A percentile compares a stretch with the other conserved stretches of the same genome.
phyloP scores from a whole-genome alignment of 176 grass and related monocot species.

The Phyllostachys edulis region DNA sequence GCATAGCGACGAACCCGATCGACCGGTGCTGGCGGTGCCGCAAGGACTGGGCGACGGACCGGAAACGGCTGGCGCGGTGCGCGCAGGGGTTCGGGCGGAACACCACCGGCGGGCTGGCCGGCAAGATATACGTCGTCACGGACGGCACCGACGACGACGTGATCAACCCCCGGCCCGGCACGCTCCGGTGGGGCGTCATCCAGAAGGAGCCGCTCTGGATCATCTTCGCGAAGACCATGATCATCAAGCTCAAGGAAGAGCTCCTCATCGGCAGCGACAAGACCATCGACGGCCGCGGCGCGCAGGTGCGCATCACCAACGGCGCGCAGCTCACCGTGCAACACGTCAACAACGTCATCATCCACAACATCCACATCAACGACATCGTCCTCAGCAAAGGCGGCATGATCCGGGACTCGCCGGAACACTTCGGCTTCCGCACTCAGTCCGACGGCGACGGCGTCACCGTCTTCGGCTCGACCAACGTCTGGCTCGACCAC shows the following conservation, averaged over 20 bases:
- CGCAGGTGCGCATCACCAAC: constrained; percentile 57
- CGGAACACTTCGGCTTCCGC: constrained; percentile 54
- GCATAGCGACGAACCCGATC: constrained; percentile 82
- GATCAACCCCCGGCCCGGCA: constrained; percentile 50
- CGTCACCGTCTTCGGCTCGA: constrained; percentile 59
- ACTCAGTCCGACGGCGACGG: constrained; percentile 76
- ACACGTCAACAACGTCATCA: constrained; percentile 69
- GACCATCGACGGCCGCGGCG: constrained; percentile 78
- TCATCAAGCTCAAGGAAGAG: constrained; percentile 79
- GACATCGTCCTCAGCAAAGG: constrained; percentile 50
- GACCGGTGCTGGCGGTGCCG: constrained; percentile 91
- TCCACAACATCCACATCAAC: constrained; percentile 75
- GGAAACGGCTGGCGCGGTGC: constrained; percentile 66
- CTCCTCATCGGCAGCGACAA: constrained; percentile 68
- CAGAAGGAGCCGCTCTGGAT: constrained; percentile 78
- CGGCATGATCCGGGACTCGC: constrained; percentile 61
- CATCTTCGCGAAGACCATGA: constrained; percentile 60
- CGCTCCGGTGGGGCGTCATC: constrained; percentile 73
- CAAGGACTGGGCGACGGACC: constrained; percentile 57
- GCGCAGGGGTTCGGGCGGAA: constrained; percentile 69
- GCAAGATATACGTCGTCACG: constrained; percentile 71
- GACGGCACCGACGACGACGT: constrained; percentile 67
- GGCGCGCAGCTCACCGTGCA: constrained; percentile 70
- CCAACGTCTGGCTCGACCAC: constrained; percentile 87
- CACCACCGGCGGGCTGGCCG: constrained; percentile 60